Evolutionary conservation across 768 basidiomycete species (phyloP).

Genomic region (Hericium alpestre): DNA sequence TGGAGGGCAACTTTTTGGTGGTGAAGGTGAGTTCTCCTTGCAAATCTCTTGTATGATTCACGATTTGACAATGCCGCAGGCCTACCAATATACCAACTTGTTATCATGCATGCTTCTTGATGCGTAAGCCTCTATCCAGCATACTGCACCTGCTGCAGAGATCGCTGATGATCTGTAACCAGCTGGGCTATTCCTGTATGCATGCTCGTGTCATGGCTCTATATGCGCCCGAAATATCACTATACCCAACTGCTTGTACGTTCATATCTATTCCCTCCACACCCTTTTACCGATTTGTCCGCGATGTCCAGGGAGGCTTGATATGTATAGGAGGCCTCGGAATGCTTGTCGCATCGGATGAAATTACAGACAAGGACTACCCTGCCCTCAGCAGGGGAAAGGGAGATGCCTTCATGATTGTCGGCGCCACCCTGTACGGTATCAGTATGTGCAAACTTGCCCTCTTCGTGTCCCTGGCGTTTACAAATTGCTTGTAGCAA

Average conservation of each 20-base stretch:
- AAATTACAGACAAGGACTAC: constrained; percentile 69
- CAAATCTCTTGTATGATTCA: background rate
- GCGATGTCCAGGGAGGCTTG: constrained; percentile 44
- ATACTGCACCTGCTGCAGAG: background rate
- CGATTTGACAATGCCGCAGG: constrained; percentile 26
- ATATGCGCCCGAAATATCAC: constrained; percentile 69
- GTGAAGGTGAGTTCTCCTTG: constrained; percentile 41
- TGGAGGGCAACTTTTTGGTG: constrained; percentile 82
- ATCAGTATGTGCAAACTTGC: constrained; percentile 47
- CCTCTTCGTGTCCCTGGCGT: too few species aligned
- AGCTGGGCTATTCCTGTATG: constrained; percentile 89
- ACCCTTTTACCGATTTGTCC: background rate
- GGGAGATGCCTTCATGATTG: constrained; percentile 81
- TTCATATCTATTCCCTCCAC: background rate
- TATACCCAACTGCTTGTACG: constrained; percentile 74
- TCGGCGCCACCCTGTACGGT: constrained; percentile 78
- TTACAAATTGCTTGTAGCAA: constrained; percentile 35
- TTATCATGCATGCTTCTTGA: constrained; percentile 89
- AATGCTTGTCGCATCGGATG: constrained; percentile 69
- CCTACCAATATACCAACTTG: constrained; percentile 79
- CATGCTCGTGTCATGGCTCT: constrained; percentile 73
- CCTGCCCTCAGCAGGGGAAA: constrained; percentile 54
- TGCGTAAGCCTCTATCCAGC: constrained; percentile 37
- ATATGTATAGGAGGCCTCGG: constrained; percentile 71
- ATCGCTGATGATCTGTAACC: background rate